Conservation (phyloP, 495 filamentous ascomycete species). For the Bryoglossum gracile region DNA sequence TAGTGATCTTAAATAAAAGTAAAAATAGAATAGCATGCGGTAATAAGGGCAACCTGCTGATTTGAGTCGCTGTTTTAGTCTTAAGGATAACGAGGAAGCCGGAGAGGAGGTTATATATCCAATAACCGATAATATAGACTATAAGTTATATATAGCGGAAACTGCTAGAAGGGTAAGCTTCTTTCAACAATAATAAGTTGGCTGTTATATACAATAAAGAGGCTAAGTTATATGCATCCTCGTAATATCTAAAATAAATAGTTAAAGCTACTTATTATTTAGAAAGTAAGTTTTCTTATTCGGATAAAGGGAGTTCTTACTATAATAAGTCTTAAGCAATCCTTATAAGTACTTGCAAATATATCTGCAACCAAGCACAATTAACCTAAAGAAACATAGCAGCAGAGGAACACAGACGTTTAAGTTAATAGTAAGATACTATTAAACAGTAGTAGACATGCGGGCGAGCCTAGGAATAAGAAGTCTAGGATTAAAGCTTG, state of each 20-base stretch:
- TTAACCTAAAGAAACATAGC: too few relatives aligned
- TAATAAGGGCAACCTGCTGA: too few relatives aligned
- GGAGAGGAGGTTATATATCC: too few relatives aligned
- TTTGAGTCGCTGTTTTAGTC: too few relatives aligned
- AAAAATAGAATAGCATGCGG: too few relatives aligned
- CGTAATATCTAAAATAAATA: slow-evolving; percentile 13
- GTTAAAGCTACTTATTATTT: slow-evolving; percentile 13
- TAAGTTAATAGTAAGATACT: slow-evolving; percentile 57
- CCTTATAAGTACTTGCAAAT: slow-evolving; percentile 12
- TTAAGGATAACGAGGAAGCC: too few relatives aligned
- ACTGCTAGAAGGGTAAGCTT: too few relatives aligned
- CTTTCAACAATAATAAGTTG: too few relatives aligned
- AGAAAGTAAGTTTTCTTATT: slow-evolving; percentile 10
- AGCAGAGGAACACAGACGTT: slow-evolving; percentile 52
- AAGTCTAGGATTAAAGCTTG: slow-evolving; percentile 14
- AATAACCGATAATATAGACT: too few relatives aligned
- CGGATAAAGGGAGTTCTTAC: slow-evolving; percentile 3
- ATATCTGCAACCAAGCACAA: slow-evolving; percentile 9
- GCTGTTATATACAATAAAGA: too few relatives aligned
- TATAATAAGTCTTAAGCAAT: slow-evolving; percentile 16
- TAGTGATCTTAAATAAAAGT: too few relatives aligned
- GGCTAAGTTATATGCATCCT: slow-evolving; percentile 14
- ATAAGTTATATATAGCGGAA: too few relatives aligned
- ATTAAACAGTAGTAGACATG: slow-evolving; percentile 16
- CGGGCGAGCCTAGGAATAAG: slow-evolving; percentile 13